These are phyloP conservation scores for Takakia lepidozioides DNA, from an alignment of 225 moss, liverwort and hornwort species.

Conservation along the genomic window DNA sequence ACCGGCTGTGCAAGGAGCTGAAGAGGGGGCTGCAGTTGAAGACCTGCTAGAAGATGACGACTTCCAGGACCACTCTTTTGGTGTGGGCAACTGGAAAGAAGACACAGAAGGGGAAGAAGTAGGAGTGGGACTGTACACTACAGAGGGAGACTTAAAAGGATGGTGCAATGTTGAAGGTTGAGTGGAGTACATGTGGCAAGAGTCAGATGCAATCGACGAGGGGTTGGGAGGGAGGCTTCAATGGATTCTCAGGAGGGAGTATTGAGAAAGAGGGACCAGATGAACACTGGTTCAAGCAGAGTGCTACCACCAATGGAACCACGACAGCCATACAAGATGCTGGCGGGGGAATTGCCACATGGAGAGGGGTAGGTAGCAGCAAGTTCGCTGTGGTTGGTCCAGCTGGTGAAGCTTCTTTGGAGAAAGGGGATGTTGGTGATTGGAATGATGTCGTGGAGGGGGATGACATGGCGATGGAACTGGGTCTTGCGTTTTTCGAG, in stretches of 20 bases:
- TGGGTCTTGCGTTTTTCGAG: conserved; percentile 84
- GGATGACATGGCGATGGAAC: conserved; percentile 62
- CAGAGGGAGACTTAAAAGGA: conserved; percentile 27
- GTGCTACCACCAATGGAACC: too few relatives aligned
- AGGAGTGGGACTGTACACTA: conserved; percentile 25
- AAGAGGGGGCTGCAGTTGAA: conserved; percentile 12
- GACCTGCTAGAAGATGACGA: conserved; percentile 15
- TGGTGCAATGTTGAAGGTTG: conserved; percentile 26
- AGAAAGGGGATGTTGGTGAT: conserved; percentile 13
- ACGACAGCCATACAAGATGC: too few relatives aligned
- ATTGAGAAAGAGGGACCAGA: conserved; percentile 7
- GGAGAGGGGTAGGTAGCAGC: too few relatives aligned
- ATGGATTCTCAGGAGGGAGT: conserved; percentile 11
- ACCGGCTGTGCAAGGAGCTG: conserved; percentile 6
- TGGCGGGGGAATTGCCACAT: too few relatives aligned
- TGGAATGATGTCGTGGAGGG: conserved; percentile 88
- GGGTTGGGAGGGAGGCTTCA: conserved; percentile 33
- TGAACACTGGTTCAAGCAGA: too few relatives aligned
- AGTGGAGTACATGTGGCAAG: conserved; percentile 46
- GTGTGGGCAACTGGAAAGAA: too few relatives aligned
- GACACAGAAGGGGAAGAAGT: too few relatives aligned
- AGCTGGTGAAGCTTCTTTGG: conserved; percentile 21
- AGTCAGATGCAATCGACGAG: conserved; percentile 24
- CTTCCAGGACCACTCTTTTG: too few relatives aligned
- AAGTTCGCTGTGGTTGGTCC: conserved; percentile 2